Evolutionary conservation across 768 basidiomycete species (phyloP), one percentile per base, ranked within the genome.

Genomic region (Auriculariales sp.): DNA sequence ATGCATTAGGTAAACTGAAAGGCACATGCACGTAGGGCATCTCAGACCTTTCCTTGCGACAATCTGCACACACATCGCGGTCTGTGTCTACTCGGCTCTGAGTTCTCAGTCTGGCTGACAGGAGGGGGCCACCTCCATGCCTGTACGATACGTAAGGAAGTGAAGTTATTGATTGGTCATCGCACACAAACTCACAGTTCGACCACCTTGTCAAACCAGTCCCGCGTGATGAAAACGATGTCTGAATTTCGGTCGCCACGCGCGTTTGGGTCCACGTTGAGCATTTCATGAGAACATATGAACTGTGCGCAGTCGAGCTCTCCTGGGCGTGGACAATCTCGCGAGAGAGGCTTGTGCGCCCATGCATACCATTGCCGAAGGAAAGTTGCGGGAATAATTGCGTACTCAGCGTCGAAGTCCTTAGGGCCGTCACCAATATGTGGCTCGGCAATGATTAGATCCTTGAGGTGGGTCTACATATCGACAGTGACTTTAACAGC

Each of bases 281-380:
- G 71, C 53, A 69, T 61, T 4, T 67, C 67, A 61, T 91, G 89
- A 51, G 74, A 65, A 62, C 89, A 91, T 46, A 87, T 56, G 57
- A 84, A 79, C 7, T 19, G 22, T 12, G 9, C 19, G 22, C 39
- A 44, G 15, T 44, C 19, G 19, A 44, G 19, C 19, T 10, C 22
- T 59, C 57, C 11, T 69, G 64, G 55, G 79, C 88, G 60, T 86
- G 77, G 30, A 89, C 59, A 4, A 47, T 51, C n/a, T 72, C 70
- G 0, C 88, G 87, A 28, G 85, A 75, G 28, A 66, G 54, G 46
- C 66, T 58, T 51, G 48, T 66, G 65, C 5, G 80, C 58, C 89
- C 89, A 91, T 50, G 71, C 69, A 49, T 70, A 69, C 89, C 89
- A 92, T 32, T 66, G 57, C 24, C 71, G 77, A 46, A 81, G 63